phyloP scores from a whole-genome alignment of 345 rosid genomes.

The Adansonia digitata region DNA sequence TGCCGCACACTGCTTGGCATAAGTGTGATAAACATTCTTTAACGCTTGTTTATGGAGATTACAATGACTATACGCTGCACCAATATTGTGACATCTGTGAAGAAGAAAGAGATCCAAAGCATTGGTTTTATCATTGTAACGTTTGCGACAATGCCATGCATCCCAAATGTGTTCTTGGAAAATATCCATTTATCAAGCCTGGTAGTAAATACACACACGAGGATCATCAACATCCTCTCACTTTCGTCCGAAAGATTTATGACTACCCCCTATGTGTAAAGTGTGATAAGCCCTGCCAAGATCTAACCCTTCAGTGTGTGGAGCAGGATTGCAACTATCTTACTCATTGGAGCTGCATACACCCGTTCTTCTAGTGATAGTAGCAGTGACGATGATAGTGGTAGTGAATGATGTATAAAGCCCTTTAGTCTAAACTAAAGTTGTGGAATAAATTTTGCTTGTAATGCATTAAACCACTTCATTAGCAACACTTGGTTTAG shows the following conservation, averaged over 20 bases:
- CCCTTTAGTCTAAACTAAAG: background rate
- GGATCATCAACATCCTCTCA: background rate
- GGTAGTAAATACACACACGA: background rate
- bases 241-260: background rate
- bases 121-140: slow-evolving; percentile 12
- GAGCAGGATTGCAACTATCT: background rate
- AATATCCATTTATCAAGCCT: background rate
- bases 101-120: slow-evolving; percentile 11
- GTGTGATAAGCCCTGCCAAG: background rate
- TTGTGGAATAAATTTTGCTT: background rate
- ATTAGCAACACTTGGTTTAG: background rate
- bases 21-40: slow-evolving; percentile 13
- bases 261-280: background rate
- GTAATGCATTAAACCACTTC: background rate
- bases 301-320: no score
- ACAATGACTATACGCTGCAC: background rate
- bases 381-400: background rate
- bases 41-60: background rate
- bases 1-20: slow-evolving; percentile 1
- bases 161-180: background rate
- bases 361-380: no score
- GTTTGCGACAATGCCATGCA: background rate
- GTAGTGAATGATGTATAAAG: background rate
- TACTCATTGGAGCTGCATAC: background rate
- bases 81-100: slow-evolving; percentile 14